These are phyloP conservation scores for Dioszegia hungarica DNA, from an alignment of 768 basidiomycete species.

Conservation along the genomic window DNA sequence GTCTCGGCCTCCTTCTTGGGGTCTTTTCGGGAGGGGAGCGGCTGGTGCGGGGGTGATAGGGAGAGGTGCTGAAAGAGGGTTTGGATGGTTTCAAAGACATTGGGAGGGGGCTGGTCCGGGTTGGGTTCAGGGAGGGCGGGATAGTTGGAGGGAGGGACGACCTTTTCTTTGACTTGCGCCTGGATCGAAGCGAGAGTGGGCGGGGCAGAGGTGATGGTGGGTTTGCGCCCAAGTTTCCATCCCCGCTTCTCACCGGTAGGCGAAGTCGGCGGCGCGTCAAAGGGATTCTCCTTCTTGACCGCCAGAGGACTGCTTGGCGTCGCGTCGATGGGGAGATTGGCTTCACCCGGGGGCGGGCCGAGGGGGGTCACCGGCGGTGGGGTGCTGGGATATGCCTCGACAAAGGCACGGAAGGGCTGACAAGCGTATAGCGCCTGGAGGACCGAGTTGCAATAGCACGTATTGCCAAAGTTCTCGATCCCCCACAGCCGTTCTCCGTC, in stretches of 20 bases:
- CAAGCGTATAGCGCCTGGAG: slow-evolving; percentile 96
- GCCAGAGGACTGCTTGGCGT: slow-evolving; percentile 11
- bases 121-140: slow-evolving; percentile 20
- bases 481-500: slow-evolving; percentile 61
- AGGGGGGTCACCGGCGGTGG: slow-evolving; percentile 55
- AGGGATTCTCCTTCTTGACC: slow-evolving; percentile 21
- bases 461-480: slow-evolving; percentile 98
- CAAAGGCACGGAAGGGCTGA: slow-evolving; percentile 81
- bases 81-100: slow-evolving; percentile 85
- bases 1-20: slow-evolving; percentile 17
- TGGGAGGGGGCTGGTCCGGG: slow-evolving; percentile 51
- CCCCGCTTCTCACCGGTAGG: slow-evolving; percentile 19
- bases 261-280: slow-evolving; percentile 14
- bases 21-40: slow-evolving; percentile 52
- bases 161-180: neutral
- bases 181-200: slow-evolving; percentile 1
- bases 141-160: slow-evolving; percentile 4
- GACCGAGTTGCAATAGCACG: slow-evolving; percentile 98
- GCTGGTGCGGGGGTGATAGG: slow-evolving; percentile 62
- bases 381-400: slow-evolving; percentile 57
- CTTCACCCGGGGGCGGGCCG: slow-evolving; percentile 47
- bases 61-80: slow-evolving; percentile 65
- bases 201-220: slow-evolving; percentile 17
- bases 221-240: slow-evolving; percentile 30
- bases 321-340: slow-evolving; percentile 8